These are phyloP conservation scores for Capsicum pubescens DNA, from an alignment of 257 asterid species.

Conservation along the genomic window DNA sequence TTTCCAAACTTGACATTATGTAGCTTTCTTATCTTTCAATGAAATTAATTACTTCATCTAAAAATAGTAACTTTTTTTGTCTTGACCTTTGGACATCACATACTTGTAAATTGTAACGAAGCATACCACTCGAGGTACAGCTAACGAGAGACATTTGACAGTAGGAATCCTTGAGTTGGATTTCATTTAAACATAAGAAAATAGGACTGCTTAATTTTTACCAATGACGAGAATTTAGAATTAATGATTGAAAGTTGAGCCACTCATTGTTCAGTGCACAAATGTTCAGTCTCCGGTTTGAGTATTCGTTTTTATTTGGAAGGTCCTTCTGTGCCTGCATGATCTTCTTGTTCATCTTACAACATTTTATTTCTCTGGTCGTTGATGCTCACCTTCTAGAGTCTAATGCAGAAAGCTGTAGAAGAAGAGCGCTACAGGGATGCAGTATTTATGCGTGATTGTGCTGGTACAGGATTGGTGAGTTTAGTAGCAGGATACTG, in stretches of 20 bases:
- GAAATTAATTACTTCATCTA: neutral
- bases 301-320: neutral
- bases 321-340: neutral
- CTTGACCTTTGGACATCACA: constrained; percentile 18
- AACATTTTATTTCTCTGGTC: neutral
- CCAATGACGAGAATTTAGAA: neutral
- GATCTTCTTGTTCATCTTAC: constrained; percentile 24
- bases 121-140: neutral
- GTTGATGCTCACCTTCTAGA: constrained; percentile 28
- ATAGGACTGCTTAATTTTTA: neutral
- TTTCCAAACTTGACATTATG: neutral
- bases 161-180: neutral
- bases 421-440: constrained; percentile 80
- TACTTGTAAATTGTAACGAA: constrained; percentile 4
- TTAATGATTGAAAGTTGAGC: neutral
- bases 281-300: neutral
- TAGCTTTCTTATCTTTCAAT: constrained; percentile 20
- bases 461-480: constrained; percentile 94
- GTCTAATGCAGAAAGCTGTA: constrained; percentile 68
- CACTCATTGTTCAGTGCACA: neutral
- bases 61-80: neutral
- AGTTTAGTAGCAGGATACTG: constrained; percentile 35
- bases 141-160: neutral
- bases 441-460: constrained; percentile 88
- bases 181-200: neutral